Base-by-base conservation (phyloP, 352 stramenopile genomes). In the Peronospora destructor region DNA sequence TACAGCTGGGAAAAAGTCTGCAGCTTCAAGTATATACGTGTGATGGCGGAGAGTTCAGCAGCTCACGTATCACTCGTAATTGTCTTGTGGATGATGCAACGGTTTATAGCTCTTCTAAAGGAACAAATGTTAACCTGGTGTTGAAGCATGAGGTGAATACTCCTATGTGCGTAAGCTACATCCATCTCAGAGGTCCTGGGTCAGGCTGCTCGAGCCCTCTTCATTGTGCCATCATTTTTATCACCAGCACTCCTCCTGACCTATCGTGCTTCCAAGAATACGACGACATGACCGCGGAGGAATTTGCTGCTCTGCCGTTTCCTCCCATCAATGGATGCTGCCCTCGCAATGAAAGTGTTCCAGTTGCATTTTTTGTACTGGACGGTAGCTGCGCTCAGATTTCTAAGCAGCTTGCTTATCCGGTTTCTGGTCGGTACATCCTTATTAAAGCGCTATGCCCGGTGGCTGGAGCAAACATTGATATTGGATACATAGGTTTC, bases 11-110 rank as follows among this genome's bases (percentile, higher is more conserved):
- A 8, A 94, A 91, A 42, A 50, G 52, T 6, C 57, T 91, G 38
- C 65, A 87, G 14, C 67, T 94, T 13, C 64, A 84, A 53, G 64
- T 91, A 4, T 45, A 71, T 28, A 77, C 54, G 5, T 89, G 79
- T 42, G 81, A 94, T 30, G 84, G 84, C 23, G 84, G 79, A 7
- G 84, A 94, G 46, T 89, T 91, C 45, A 92, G 79, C 41, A 68
- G 57, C 12, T 89, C 79, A 2, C 82, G 92, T 45, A 36, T 52
- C 5, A 64, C 68, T n/a, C 60, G 49, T 3, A 91, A 94, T 55
- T 82, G 73, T 45, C 53, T 94, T 25, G 4, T 88, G 17, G 81
- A 94, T 36, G 84, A 94, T 51, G 64, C 71, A 7, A 82, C 76
- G 0, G 84, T 94, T 11, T 94, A 87, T 51, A 94, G 84, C 49